These are phyloP conservation scores for Russula foetens DNA, from an alignment of 768 basidiomycete species.

Conservation along the genomic window DNA sequence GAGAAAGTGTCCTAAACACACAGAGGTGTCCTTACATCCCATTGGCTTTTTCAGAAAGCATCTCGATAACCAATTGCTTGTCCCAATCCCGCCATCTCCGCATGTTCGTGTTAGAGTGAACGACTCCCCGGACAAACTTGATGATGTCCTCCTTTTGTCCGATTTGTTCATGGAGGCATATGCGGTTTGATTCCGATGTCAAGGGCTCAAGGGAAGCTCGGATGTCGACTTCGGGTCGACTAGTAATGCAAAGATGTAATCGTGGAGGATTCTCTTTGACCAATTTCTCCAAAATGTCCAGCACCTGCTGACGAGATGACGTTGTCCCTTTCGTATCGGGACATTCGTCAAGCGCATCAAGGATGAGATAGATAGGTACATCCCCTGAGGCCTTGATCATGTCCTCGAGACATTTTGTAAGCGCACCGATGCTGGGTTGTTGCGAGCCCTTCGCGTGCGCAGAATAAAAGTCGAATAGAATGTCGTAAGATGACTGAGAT, in stretches of 20 bases:
- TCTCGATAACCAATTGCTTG: neutral
- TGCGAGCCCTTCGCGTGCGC: neutral
- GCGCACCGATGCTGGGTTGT: neutral
- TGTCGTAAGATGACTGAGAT: too few species aligned
- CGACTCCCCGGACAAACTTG: too few species aligned
- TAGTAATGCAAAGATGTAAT: neutral
- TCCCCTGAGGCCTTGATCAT: neutral
- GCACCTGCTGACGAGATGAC: neutral
- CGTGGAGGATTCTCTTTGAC: neutral
- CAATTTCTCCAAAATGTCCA: neutral
- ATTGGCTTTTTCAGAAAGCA: neutral
- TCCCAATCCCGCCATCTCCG: neutral
- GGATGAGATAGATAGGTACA: too few species aligned
- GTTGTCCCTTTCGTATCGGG: neutral
- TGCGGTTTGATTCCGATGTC: neutral
- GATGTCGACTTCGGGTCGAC: neutral
- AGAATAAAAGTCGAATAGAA: too few species aligned
- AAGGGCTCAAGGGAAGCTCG: neutral
- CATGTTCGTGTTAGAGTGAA: neutral
- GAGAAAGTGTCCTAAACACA: neutral
- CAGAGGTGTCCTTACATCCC: neutral
- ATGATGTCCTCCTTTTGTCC: too few species aligned
- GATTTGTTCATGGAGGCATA: neutral
- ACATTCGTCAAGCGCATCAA: conserved; percentile 2
- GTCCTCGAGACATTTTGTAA: neutral